phyloP scores from a whole-genome alignment of 176 grass and related monocot genomes.

The Calamus simplicifolius region DNA sequence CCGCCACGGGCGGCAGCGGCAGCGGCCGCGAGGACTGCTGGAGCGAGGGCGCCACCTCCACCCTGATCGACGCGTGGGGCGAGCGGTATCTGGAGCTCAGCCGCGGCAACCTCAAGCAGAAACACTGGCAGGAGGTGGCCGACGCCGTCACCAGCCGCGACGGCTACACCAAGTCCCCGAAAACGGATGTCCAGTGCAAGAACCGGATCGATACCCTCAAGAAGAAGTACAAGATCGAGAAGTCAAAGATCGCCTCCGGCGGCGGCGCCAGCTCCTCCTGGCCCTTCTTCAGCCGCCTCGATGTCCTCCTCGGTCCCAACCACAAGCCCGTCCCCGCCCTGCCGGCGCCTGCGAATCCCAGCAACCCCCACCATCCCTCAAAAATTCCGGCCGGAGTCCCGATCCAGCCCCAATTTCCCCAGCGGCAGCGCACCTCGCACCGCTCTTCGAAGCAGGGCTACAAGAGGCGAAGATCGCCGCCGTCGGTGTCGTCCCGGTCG shows the following conservation, averaged over 20 bases:
- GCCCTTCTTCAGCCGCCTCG: not conserved
- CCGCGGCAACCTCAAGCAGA: not conserved
- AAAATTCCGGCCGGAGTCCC: too few relatives aligned
- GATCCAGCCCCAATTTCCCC: too few relatives aligned
- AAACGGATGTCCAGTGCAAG: not conserved
- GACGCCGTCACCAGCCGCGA: not conserved
- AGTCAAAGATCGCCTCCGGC: not conserved
- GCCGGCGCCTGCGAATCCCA: too few relatives aligned
- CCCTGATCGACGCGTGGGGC: not conserved
- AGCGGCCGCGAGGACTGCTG: constrained; percentile 79
- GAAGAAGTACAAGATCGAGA: not conserved
- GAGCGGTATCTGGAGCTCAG: not conserved
- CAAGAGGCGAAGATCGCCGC: not conserved
- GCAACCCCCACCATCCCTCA: too few relatives aligned
- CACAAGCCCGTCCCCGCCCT: too few relatives aligned
- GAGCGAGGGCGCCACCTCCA: constrained; percentile 3
- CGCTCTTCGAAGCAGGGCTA: not conserved
- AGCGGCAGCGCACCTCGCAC: too few relatives aligned
- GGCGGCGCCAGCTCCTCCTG: not conserved
- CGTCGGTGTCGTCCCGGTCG: not conserved
- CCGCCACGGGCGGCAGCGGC: not conserved
- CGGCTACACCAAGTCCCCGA: not conserved
- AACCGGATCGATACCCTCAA: not conserved
- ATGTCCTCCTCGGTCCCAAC: not conserved
- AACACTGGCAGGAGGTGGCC: not conserved